A percentile compares a stretch with the other conserved stretches of the same genome.
These are phyloP conservation scores for Acrocalymma vagum DNA, from an alignment of 2,329 filamentous ascomycete species.

Conservation along the genomic window DNA sequence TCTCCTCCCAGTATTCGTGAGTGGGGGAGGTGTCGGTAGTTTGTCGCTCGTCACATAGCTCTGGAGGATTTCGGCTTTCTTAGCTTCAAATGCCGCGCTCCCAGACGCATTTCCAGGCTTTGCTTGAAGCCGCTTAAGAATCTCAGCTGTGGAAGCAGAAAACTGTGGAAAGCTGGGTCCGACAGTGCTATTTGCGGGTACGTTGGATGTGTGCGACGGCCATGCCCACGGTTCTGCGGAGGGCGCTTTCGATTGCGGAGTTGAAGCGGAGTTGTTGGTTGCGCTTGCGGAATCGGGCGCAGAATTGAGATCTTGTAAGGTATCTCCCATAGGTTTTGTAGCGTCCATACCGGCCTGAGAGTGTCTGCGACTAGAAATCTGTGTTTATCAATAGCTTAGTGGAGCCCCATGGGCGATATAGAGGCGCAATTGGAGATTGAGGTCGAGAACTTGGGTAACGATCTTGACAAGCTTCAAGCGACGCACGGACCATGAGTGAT, in stretches of 20 bases:
- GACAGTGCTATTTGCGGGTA: slow-evolving; percentile 24
- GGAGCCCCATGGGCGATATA: no score
- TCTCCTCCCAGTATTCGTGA: slow-evolving; percentile 35
- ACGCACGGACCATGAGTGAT: no score
- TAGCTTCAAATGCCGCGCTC: slow-evolving; percentile 55
- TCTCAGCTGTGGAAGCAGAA: slow-evolving; percentile 52
- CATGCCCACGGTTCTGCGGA: slow-evolving; percentile 27
- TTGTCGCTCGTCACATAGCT: slow-evolving; percentile 56
- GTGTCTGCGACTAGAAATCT: no score
- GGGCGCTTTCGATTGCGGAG: slow-evolving; percentile 29
- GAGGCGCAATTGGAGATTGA: no score
- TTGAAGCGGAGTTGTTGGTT: slow-evolving; percentile 25
- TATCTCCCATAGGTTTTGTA: no score
- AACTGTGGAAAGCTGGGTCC: slow-evolving; percentile 38
- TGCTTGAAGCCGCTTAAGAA: slow-evolving; percentile 49
- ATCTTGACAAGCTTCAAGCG: no score
- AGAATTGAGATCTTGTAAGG: no score
- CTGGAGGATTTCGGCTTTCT: slow-evolving; percentile 55
- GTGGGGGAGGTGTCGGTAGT: slow-evolving; percentile 47
- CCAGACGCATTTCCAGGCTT: slow-evolving; percentile 44
- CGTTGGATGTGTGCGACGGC: slow-evolving; percentile 36
- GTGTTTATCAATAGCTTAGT: no score
- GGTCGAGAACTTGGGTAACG: no score
- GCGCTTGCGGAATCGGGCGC: no score
- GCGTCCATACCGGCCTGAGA: no score